Percentiles rank a stretch among this genome's conserved stretches.
Evolutionary conservation across 208 protist species (phyloP).

Genomic region (Wallacemonas sp.): DNA sequence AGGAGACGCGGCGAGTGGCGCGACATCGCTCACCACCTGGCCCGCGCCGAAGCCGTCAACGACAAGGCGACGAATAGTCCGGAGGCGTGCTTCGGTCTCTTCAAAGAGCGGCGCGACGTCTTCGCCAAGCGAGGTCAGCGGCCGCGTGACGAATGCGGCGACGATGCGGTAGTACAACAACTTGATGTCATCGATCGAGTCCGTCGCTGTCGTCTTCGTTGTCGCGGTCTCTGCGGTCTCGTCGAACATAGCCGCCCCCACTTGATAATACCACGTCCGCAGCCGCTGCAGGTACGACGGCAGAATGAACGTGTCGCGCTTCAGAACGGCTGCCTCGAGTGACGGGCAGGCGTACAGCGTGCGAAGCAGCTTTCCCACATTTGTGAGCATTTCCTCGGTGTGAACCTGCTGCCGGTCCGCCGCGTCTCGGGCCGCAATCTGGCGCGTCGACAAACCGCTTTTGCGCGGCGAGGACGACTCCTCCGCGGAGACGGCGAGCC

Average conservation of each 20-base stretch:
- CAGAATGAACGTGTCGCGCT: conserved; percentile 7
- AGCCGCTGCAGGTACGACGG: not conserved
- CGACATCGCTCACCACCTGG: not conserved
- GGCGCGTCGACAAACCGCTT: not conserved
- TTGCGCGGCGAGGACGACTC: not conserved
- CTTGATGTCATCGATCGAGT: conserved; percentile 20
- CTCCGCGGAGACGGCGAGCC: conserved; percentile 1
- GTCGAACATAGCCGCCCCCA: not conserved
- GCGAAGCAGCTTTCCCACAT: conserved; percentile 7
- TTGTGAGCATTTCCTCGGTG: conserved; percentile 10
- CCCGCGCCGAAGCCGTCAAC: not conserved
- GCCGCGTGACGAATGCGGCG: conserved; percentile 23
- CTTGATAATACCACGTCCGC: conserved; percentile 11
- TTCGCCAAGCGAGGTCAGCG: conserved; percentile 14
- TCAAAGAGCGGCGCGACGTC: conserved; percentile 10
- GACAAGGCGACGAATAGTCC: conserved; percentile 16
- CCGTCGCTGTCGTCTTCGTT: not conserved
- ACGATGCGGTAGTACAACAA: conserved; percentile 37
- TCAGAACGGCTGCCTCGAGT: conserved; percentile 1
- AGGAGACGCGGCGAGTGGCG: no score
- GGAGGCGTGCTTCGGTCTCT: conserved; percentile 29
- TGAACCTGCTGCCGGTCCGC: not conserved
- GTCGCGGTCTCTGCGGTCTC: not conserved
- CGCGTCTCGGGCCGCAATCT: not conserved
- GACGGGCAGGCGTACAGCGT: conserved; percentile 6